Percentiles rank a stretch among this genome's conserved stretches.
Conservation (phyloP, 1,284 basidiomycete species). For the Ceratobasidium sp. region DNA sequence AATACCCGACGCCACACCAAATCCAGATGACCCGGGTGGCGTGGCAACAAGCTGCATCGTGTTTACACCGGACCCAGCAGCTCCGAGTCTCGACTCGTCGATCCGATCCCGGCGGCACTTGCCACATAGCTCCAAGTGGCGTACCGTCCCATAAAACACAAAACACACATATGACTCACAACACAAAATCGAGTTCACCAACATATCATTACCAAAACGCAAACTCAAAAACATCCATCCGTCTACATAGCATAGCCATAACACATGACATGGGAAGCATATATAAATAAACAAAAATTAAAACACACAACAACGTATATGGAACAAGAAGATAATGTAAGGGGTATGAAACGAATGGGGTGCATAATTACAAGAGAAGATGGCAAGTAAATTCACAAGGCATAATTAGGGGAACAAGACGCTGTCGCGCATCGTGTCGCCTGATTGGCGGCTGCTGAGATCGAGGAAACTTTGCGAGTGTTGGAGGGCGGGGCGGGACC, state of each 20-base stretch:
- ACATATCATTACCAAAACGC: background rate
- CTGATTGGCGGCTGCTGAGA: constrained; percentile 24
- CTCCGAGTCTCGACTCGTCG: too few relatives aligned
- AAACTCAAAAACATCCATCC: background rate
- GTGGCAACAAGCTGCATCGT: too few relatives aligned
- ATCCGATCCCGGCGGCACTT: too few relatives aligned
- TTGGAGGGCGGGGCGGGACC: background rate
- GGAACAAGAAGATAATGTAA: constrained; percentile 2
- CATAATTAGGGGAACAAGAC: constrained; percentile 6
- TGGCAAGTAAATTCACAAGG: background rate
- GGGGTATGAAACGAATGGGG: constrained; percentile 15
- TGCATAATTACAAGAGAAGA: constrained; percentile 4
- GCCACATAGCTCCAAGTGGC: background rate
- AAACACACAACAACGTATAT: background rate
- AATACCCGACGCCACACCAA: too few relatives aligned
- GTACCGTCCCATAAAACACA: too few relatives aligned
- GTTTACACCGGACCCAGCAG: too few relatives aligned
- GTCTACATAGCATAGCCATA: background rate
- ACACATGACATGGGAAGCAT: background rate
- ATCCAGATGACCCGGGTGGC: too few relatives aligned
- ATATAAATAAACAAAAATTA: constrained; percentile 1
- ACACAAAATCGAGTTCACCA: too few relatives aligned
- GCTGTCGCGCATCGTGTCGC: constrained; percentile 32
- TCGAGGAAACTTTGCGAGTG: constrained; percentile 30
- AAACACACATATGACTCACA: too few relatives aligned